phyloP scores from a whole-genome alignment of 257 asterid genomes.

The Salvia rosmarinus region DNA sequence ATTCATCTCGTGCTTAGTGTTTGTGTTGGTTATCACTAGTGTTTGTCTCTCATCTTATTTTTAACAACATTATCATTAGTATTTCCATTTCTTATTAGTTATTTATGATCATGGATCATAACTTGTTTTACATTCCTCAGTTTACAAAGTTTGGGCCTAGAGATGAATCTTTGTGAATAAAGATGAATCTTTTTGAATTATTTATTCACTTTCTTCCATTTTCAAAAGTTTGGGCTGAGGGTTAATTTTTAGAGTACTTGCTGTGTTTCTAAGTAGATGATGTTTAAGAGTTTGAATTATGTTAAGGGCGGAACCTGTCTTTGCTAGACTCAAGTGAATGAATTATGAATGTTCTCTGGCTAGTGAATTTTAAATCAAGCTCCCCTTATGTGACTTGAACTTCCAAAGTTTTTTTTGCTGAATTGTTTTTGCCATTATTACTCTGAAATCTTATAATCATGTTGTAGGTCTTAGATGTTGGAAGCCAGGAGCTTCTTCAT shows the following conservation, averaged over 20 bases:
- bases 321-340: not conserved
- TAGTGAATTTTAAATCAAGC: not conserved
- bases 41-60: not conserved
- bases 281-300: not conserved
- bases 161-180: too few species aligned
- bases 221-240: not conserved
- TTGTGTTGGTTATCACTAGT: not conserved
- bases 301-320: not conserved
- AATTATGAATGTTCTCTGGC: not conserved
- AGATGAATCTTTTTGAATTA: not conserved
- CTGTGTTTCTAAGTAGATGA: not conserved
- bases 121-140: not conserved
- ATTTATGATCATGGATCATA: not conserved
- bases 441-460: constrained; percentile 9
- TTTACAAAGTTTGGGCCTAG: not conserved
- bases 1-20: not conserved
- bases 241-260: not conserved
- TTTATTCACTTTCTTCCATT: not conserved
- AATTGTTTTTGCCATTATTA: not conserved
- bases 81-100: not conserved
- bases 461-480: constrained; percentile 69
- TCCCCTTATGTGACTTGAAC: not conserved
- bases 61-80: not conserved
- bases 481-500: constrained; percentile 48
- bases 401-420: not conserved